phyloP scores from a whole-genome alignment of 345 rosid genomes.

The Melastoma malabathricum region DNA sequence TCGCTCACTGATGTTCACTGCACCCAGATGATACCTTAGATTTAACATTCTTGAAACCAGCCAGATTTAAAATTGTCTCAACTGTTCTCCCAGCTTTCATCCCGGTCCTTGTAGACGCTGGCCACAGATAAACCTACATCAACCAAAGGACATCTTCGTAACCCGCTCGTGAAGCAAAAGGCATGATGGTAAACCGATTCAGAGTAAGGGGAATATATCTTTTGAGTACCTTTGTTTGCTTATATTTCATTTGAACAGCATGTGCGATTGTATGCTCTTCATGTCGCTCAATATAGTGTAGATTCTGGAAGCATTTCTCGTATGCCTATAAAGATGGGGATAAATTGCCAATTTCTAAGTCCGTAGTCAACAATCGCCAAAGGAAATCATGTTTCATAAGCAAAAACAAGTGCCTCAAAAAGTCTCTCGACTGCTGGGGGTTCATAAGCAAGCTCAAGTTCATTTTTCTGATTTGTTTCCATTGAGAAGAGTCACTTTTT shows the following conservation, averaged over 20 bases:
- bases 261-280: constrained; percentile 98
- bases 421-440: too few relatives aligned
- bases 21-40: constrained; percentile 49
- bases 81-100: constrained; percentile 91
- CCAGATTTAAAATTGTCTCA: constrained; percentile 56
- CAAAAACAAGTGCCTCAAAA: too few relatives aligned
- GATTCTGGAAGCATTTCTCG: constrained; percentile 94
- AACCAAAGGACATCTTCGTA: too few relatives aligned
- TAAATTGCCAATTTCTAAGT: not conserved
- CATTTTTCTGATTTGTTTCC: too few relatives aligned
- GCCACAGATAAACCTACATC: constrained; percentile 81
- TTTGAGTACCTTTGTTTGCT: constrained; percentile 79
- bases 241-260: constrained; percentile 60
- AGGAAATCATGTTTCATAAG: too few relatives aligned
- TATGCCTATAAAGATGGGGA: constrained; percentile 33
- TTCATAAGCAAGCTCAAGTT: too few relatives aligned
- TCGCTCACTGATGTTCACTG: not conserved
- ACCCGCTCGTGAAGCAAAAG: too few relatives aligned
- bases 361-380: not conserved
- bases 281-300: constrained; percentile 75
- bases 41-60: constrained; percentile 88
- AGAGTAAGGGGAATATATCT: not conserved
- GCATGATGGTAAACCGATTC: too few relatives aligned
- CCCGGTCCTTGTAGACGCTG: constrained; percentile 72
- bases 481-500: too few relatives aligned